Conservation (phyloP, 2,329 filamentous ascomycete species). For the Cladosporium phlei region DNA sequence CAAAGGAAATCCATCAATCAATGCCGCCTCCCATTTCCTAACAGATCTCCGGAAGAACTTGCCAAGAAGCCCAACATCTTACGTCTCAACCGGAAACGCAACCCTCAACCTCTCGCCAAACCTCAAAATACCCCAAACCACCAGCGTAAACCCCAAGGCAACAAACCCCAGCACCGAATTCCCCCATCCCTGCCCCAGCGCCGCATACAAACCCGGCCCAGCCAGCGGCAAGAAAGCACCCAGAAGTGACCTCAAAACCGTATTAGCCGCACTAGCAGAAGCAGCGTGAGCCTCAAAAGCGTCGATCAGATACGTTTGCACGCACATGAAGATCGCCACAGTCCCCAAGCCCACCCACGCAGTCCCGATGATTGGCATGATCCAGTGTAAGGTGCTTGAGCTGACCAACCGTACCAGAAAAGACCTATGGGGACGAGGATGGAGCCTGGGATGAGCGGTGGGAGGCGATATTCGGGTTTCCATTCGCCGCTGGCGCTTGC, state of each 20-base stretch:
- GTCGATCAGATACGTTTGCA: conserved; percentile 60
- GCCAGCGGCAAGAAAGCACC: conserved; percentile 59
- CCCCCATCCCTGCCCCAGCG: conserved; percentile 47
- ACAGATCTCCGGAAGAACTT: too few relatives aligned
- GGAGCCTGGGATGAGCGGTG: conserved; percentile 52
- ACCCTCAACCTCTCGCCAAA: too few relatives aligned
- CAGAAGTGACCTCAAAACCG: conserved; percentile 51
- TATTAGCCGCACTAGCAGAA: conserved; percentile 49
- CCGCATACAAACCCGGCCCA: conserved; percentile 47
- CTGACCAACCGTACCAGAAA: conserved; percentile 57
- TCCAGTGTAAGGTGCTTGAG: conserved; percentile 52
- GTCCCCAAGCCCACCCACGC: conserved; percentile 51
- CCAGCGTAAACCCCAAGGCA: too few relatives aligned
- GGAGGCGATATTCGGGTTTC: conserved; percentile 39
- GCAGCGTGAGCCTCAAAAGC: conserved; percentile 45
- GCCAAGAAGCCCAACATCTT: too few relatives aligned
- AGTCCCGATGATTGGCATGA: conserved; percentile 57
- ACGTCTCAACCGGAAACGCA: too few relatives aligned
- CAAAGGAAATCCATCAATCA: too few relatives aligned
- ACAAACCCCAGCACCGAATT: conserved; percentile 32
- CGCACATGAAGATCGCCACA: conserved; percentile 53
- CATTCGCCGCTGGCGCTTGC: background rate
- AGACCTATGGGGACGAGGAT: conserved; percentile 53
- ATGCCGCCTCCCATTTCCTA: too few relatives aligned
- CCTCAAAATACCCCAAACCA: too few relatives aligned